Evolutionary conservation across 495 filamentous ascomycete species (phyloP).

Genomic region (Clohesyomyces aquaticus): DNA sequence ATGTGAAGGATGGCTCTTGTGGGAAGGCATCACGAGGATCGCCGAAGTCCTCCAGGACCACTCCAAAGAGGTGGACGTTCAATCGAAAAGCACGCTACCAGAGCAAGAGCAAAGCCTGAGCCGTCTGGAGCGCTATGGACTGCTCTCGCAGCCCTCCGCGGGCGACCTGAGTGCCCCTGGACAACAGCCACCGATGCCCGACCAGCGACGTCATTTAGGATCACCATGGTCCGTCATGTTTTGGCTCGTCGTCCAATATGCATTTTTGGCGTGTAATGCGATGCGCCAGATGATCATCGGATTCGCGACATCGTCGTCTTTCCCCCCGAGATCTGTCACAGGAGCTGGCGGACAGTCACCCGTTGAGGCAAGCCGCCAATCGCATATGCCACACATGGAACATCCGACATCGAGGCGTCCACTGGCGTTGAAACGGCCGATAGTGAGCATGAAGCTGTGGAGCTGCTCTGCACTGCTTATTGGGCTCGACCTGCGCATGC

Average conservation of each 20-base stretch:
- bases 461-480: conserved; percentile 69
- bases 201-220: conserved; percentile 14
- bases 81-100: conserved; percentile 26
- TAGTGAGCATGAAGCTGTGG: conserved; percentile 74
- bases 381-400: conserved; percentile 24
- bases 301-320: conserved; percentile 55
- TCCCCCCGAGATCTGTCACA: conserved; percentile 53
- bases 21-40: conserved; percentile 74
- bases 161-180: conserved; percentile 14
- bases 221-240: conserved; percentile 52
- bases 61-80: conserved; percentile 22
- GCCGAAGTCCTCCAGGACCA: conserved; percentile 46
- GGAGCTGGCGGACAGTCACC: conserved; percentile 37
- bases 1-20: conserved; percentile 84
- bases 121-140: conserved; percentile 48
- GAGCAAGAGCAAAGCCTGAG: conserved; percentile 23
- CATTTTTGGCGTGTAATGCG: conserved; percentile 65
- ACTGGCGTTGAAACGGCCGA: conserved; percentile 60
- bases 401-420: conserved; percentile 20
- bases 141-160: conserved; percentile 35
- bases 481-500: conserved; percentile 77
- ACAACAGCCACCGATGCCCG: conserved; percentile 31
- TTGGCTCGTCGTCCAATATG: conserved; percentile 72
- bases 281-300: conserved; percentile 64
- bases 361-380: conserved; percentile 34